Percentiles rank a stretch among this genome's conserved stretches.
phyloP scores from a whole-genome alignment of 805 yeast genomes.

The Sugiyamaella boreocaroliniensis region DNA sequence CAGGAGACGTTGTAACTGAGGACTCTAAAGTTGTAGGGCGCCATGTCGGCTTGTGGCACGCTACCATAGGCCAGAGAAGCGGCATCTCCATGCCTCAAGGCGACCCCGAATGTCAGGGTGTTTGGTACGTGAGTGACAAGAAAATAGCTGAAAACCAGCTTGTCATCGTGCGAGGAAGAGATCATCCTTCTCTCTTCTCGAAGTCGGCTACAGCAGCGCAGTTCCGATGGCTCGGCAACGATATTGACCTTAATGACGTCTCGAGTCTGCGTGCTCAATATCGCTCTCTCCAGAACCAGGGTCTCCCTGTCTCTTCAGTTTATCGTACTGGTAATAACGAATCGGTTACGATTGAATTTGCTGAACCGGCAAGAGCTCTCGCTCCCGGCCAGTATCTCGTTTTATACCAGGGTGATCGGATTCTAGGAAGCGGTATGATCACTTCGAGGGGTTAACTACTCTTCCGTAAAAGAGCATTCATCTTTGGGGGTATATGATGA shows the following conservation, averaged over 20 bases:
- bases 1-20: conserved; percentile 74
- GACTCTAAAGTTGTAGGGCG: conserved; percentile 71
- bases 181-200: conserved; percentile 50
- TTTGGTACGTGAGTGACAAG: conserved; percentile 84
- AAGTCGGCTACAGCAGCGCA: conserved; percentile 37
- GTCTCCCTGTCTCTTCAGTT: conserved; percentile 30
- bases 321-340: conserved; percentile 1
- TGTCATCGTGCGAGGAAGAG: conserved; percentile 66
- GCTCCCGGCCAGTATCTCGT: conserved; percentile 88
- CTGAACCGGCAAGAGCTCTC: conserved; percentile 55
- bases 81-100: conserved; percentile 87
- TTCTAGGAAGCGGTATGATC: conserved; percentile 47
- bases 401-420: conserved; percentile 56
- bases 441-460: background rate
- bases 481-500: no score
- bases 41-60: conserved; percentile 88
- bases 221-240: conserved; percentile 45
- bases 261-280: conserved; percentile 48
- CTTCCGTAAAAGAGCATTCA: no score
- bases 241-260: conserved; percentile 12
- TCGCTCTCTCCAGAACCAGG: conserved; percentile 67
- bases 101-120: conserved; percentile 62
- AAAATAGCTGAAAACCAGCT: conserved; percentile 57
- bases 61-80: conserved; percentile 87
- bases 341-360: conserved; percentile 36